These are phyloP conservation scores for Suillus subaureus DNA, from an alignment of 768 basidiomycete species.

Conservation along the genomic window DNA sequence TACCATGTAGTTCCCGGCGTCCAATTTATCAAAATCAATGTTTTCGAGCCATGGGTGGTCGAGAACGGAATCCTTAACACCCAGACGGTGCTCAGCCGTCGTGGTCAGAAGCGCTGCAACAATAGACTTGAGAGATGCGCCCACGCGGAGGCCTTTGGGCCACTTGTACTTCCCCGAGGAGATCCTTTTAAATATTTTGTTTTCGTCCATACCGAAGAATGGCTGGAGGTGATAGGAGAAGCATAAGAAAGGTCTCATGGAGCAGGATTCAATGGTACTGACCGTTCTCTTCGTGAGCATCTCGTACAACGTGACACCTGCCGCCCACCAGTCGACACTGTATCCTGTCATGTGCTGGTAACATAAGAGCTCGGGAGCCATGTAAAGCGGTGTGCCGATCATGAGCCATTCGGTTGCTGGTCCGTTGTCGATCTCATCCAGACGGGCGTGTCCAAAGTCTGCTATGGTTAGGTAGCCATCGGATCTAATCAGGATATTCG, in stretches of 20 bases:
- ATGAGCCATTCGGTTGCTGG: slow-evolving; percentile 30
- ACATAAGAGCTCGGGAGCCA: slow-evolving; percentile 49
- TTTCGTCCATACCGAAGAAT: slow-evolving; percentile 24
- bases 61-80: slow-evolving; percentile 36
- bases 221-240: not conserved
- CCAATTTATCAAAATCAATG: slow-evolving; percentile 52
- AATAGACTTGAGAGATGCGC: slow-evolving; percentile 45
- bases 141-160: slow-evolving; percentile 39
- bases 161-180: slow-evolving; percentile 37
- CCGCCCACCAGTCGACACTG: slow-evolving; percentile 58
- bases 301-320: slow-evolving; percentile 53
- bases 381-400: slow-evolving; percentile 50
- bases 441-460: slow-evolving; percentile 50
- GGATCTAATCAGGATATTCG: slow-evolving; percentile 55
- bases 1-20: slow-evolving; percentile 46
- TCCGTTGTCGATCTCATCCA: slow-evolving; percentile 20
- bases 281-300: slow-evolving; percentile 45
- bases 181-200: slow-evolving; percentile 26
- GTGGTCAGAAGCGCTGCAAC: slow-evolving; percentile 42
- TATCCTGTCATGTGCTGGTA: slow-evolving; percentile 25
- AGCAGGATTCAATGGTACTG: slow-evolving; percentile 18
- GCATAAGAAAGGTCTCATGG: not conserved
- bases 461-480: slow-evolving; percentile 57
- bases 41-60: slow-evolving; percentile 47
- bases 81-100: slow-evolving; percentile 38